Evolutionary conservation across 768 basidiomycete species (phyloP).

Genomic region (Termitomyces sp.): DNA sequence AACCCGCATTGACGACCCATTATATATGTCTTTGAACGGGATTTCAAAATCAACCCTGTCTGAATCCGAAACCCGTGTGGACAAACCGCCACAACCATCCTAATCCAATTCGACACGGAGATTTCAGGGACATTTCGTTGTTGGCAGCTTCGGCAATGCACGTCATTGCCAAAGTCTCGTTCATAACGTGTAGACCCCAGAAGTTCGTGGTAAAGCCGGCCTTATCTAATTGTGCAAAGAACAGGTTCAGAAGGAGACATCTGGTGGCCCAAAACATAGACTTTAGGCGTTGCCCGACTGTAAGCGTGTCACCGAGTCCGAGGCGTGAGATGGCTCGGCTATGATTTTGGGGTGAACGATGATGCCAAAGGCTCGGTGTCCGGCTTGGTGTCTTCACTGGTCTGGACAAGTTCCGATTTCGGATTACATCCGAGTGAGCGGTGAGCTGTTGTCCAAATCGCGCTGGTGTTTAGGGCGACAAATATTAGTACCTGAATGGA

Average conservation of each 20-base stretch:
- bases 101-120: constrained; percentile 7
- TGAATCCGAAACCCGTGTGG: neutral
- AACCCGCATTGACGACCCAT: neutral
- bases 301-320: constrained; percentile 7
- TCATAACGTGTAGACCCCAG: constrained; percentile 9
- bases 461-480: neutral
- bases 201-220: constrained; percentile 11
- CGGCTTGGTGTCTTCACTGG: neutral
- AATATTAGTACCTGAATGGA: constrained; percentile 2
- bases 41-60: constrained; percentile 5
- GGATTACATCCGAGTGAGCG: neutral
- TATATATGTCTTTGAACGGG: constrained; percentile 8
- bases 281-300: constrained; percentile 18
- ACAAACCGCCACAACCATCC: constrained; percentile 10
- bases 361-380: neutral
- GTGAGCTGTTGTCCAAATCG: neutral
- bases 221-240: neutral
- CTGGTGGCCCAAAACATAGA: constrained; percentile 8
- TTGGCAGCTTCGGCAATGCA: neutral
- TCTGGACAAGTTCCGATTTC: constrained; percentile 5
- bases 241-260: constrained; percentile 5
- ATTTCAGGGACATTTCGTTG: constrained; percentile 11
- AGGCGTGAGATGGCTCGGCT: constrained; percentile 10
- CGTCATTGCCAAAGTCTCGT: constrained; percentile 1
- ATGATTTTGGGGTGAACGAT: constrained; percentile 3